These are phyloP conservation scores for Beauveria caledonica DNA, from an alignment of 2,329 filamentous ascomycete species.

Conservation along the genomic window DNA sequence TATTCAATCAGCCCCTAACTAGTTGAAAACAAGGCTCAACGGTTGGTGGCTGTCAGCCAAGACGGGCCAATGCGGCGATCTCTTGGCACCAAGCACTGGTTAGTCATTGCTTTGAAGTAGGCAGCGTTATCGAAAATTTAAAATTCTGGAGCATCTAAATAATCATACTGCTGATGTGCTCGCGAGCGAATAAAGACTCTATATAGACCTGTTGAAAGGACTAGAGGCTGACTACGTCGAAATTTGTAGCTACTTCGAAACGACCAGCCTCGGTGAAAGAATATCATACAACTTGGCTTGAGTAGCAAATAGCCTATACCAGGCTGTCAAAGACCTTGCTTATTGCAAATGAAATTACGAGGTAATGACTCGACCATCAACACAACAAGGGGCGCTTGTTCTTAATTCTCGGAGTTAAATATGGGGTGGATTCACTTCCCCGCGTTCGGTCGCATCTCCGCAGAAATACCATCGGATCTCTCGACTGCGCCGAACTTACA, in stretches of 20 bases:
- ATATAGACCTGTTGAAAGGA: not conserved
- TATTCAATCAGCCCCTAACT: not conserved
- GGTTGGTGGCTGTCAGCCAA: not conserved
- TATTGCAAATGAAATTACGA: not conserved
- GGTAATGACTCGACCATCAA: not conserved
- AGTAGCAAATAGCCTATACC: not conserved
- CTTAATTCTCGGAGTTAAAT: not conserved
- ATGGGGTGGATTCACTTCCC: not conserved
- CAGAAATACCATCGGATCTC: not conserved
- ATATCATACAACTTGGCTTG: not conserved
- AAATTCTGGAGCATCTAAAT: not conserved
- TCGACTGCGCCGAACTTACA: not conserved
- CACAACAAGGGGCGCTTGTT: not conserved
- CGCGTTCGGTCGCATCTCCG: slow-evolving; percentile 1
- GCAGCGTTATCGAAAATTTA: too few relatives aligned
- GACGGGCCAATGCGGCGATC: not conserved
- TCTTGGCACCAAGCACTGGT: not conserved
- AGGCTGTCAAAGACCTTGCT: not conserved
- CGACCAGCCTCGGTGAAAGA: not conserved
- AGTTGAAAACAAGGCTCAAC: too few relatives aligned
- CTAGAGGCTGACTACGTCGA: not conserved
- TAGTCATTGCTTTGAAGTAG: not conserved
- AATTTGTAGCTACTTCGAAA: not conserved
- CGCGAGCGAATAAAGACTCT: not conserved
- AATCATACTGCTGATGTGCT: not conserved